Evolutionary conservation across 352 stramenopile genomes (phyloP).

Genomic region (Pythium insidiosum): DNA sequence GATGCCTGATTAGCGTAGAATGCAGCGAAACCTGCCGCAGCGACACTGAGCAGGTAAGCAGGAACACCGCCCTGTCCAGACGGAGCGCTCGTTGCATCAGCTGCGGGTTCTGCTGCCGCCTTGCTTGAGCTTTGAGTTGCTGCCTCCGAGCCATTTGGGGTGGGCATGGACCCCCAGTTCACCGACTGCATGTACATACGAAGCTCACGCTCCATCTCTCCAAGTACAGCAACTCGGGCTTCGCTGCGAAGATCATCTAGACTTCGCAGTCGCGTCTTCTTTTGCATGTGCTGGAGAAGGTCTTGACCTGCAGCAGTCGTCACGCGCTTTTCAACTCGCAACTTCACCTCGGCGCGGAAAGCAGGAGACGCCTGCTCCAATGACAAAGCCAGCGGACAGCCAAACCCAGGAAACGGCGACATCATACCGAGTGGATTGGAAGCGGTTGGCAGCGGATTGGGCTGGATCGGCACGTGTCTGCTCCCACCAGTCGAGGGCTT

Average conservation of each 20-base stretch:
- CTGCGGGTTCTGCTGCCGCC: too few species aligned
- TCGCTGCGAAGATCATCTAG: conserved; percentile 60
- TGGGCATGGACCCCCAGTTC: conserved; percentile 60
- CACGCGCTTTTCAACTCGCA: conserved; percentile 72
- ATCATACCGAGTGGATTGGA: conserved; percentile 67
- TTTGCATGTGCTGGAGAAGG: conserved; percentile 77
- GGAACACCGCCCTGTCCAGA: conserved; percentile 16
- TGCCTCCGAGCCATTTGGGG: too few species aligned
- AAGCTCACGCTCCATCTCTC: conserved; percentile 68
- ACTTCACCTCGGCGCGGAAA: conserved; percentile 61
- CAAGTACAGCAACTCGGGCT: conserved; percentile 46
- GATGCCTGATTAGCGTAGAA: conserved; percentile 50
- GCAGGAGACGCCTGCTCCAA: conserved; percentile 60
- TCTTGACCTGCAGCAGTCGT: conserved; percentile 62
- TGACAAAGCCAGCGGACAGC: conserved; percentile 58
- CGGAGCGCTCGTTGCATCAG: too few species aligned
- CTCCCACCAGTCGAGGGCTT: conserved; percentile 4
- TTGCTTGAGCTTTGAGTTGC: too few species aligned
- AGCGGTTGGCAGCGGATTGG: conserved; percentile 60
- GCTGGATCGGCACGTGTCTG: conserved; percentile 71
- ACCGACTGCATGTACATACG: conserved; percentile 65
- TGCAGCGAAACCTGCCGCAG: conserved; percentile 40
- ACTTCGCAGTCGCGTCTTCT: conserved; percentile 69
- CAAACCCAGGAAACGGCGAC: conserved; percentile 45
- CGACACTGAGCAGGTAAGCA: conserved; percentile 52